phyloP scores from a whole-genome alignment of 75 land plant genomes.

The Selaginella moellendorffii region DNA sequence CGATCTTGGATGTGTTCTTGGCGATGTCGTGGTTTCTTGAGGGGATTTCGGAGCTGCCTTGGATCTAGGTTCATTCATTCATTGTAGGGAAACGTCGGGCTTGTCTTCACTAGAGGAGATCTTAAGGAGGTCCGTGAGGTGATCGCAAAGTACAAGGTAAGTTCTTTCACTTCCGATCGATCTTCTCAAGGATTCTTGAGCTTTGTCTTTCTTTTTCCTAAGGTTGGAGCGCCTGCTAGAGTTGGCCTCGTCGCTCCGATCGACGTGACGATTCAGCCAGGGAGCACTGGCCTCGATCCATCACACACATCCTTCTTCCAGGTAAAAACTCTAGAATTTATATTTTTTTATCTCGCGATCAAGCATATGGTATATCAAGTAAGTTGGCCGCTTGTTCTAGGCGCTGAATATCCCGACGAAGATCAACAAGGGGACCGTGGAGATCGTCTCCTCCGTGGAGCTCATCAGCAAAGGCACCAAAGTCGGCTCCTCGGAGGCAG shows the following conservation, averaged over 20 bases:
- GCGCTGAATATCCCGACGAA: constrained; percentile 66
- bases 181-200: neutral
- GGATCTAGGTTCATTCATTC: neutral
- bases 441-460: constrained; percentile 56
- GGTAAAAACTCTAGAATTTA: too few relatives aligned
- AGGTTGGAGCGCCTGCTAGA: constrained; percentile 55
- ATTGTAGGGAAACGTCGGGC: constrained; percentile 39
- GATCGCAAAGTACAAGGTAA: constrained; percentile 41
- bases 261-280: constrained; percentile 55
- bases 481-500: constrained; percentile 34
- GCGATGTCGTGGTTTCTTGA: neutral
- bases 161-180: too few relatives aligned
- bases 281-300: constrained; percentile 60
- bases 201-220: neutral
- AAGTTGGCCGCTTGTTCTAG: too few relatives aligned
- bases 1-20: neutral
- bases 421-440: constrained; percentile 77
- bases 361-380: neutral
- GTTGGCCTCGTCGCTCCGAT: constrained; percentile 54
- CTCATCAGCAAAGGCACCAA: constrained; percentile 28
- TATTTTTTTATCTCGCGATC: too few relatives aligned
- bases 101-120: constrained; percentile 48
- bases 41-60: too few relatives aligned
- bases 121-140: constrained; percentile 48
- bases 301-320: constrained; percentile 67